These are phyloP conservation scores for Termitomyces sp. DNA, from an alignment of 768 basidiomycete genomes.

Conservation along the genomic window DNA sequence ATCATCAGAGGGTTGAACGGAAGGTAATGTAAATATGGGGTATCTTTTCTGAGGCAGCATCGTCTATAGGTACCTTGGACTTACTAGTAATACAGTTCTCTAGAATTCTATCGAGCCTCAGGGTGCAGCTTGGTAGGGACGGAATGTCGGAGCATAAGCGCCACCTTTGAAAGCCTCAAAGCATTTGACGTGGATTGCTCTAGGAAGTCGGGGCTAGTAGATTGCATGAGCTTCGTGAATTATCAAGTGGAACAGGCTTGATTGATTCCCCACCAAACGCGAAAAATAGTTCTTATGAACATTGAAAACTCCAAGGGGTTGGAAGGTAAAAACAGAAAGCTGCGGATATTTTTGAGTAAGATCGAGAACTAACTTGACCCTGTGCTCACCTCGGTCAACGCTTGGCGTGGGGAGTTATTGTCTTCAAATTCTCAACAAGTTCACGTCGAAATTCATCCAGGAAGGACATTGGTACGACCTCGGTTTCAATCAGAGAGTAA, in stretches of 20 bases:
- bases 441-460: conserved; percentile 7
- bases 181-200: conserved; percentile 1
- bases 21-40: too few relatives aligned
- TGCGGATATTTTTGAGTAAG: too few relatives aligned
- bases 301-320: conserved; percentile 8
- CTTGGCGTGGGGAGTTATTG: background rate
- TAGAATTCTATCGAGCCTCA: too few relatives aligned
- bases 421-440: too few relatives aligned
- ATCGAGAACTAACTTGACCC: too few relatives aligned
- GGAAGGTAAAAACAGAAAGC: conserved; percentile 2
- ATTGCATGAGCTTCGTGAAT: background rate
- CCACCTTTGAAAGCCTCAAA: conserved; percentile 4
- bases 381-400: background rate
- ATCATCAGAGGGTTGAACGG: too few relatives aligned
- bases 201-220: background rate
- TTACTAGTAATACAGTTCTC: too few relatives aligned
- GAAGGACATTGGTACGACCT: conserved; percentile 6
- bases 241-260: background rate
- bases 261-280: conserved; percentile 1
- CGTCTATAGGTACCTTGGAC: too few relatives aligned
- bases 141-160: background rate
- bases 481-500: conserved; percentile 5
- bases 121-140: too few relatives aligned
- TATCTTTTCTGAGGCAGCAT: too few relatives aligned
- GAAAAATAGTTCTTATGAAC: conserved; percentile 5